Percentiles rank a stretch among this genome's conserved stretches.
phyloP scores from a whole-genome alignment of 2,329 filamentous ascomycete genomes.

The Cadophora sp. region DNA sequence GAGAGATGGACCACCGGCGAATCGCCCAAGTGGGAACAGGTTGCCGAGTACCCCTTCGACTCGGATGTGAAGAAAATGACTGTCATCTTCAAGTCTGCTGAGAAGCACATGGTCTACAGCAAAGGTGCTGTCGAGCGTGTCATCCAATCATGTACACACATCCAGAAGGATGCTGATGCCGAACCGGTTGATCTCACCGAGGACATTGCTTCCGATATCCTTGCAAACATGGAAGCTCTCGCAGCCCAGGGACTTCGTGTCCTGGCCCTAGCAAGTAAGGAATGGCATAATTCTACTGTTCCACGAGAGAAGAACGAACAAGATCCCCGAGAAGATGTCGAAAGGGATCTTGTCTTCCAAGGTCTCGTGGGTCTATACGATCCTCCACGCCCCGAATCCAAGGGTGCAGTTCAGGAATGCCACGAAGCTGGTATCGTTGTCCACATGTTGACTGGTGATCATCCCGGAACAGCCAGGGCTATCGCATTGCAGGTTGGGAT shows the following conservation, averaged over 20 bases:
- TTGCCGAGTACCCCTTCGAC: constrained; percentile 76
- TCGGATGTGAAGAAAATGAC: constrained; percentile 81
- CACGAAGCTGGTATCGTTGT: constrained; percentile 73
- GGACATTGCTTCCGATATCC: constrained; percentile 59
- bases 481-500: constrained; percentile 84
- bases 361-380: constrained; percentile 69
- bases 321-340: constrained; percentile 66
- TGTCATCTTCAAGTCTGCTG: constrained; percentile 63
- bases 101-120: constrained; percentile 58
- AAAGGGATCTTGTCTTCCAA: constrained; percentile 72
- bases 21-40: constrained; percentile 59
- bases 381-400: constrained; percentile 63
- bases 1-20: constrained; percentile 57
- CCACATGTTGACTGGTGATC: constrained; percentile 85
- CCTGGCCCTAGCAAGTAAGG: constrained; percentile 64
- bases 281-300: constrained; percentile 36
- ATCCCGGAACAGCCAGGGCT: constrained; percentile 77
- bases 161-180: constrained; percentile 51
- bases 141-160: constrained; percentile 64
- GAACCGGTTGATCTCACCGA: constrained; percentile 55
- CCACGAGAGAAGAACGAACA: constrained; percentile 43
- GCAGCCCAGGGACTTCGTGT: constrained; percentile 73
- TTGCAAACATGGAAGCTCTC: constrained; percentile 73
- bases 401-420: constrained; percentile 62
- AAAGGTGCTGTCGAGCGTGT: constrained; percentile 76